A percentile compares a stretch with the other conserved stretches of the same genome.
phyloP scores from a whole-genome alignment of 2,329 filamentous ascomycete species.

The Onygenales sp. region DNA sequence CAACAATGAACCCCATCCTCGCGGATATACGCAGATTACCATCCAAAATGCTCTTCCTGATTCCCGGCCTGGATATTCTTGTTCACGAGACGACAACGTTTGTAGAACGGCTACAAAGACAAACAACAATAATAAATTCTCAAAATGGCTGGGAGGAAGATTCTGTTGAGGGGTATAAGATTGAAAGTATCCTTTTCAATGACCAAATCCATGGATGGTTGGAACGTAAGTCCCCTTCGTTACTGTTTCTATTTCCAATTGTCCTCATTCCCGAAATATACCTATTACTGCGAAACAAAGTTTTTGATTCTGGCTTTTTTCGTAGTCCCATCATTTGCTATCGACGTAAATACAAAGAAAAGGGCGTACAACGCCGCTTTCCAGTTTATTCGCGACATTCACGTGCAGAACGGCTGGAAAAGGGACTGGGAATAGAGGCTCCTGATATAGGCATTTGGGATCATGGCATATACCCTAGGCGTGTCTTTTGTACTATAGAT shows the following conservation, averaged over 20 bases:
- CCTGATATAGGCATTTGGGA: not conserved
- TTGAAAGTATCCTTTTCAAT: slow-evolving; percentile 19
- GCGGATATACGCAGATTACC: slow-evolving; percentile 27
- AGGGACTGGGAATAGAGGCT: not conserved
- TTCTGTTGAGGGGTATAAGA: slow-evolving; percentile 10
- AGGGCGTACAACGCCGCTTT: slow-evolving; percentile 7
- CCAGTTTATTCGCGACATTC: slow-evolving; percentile 7
- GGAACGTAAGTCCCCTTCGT: slow-evolving; percentile 10
- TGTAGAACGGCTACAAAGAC: slow-evolving; percentile 24
- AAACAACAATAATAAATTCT: slow-evolving; percentile 11
- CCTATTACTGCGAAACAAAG: not conserved
- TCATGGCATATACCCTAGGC: not conserved
- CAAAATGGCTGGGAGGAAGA: not conserved
- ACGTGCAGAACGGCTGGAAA: slow-evolving; percentile 1
- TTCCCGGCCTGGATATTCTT: slow-evolving; percentile 35
- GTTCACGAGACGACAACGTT: slow-evolving; percentile 32
- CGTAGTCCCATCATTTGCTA: slow-evolving; percentile 12
- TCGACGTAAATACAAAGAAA: slow-evolving; percentile 8
- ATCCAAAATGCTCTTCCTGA: slow-evolving; percentile 30
- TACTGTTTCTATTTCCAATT: not conserved
- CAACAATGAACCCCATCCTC: slow-evolving; percentile 30
- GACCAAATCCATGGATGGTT: slow-evolving; percentile 25
- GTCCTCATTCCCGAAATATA: not conserved
- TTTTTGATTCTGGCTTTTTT: not conserved
- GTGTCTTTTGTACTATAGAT: not conserved